These are phyloP conservation scores for Tricholoma hemisulphureum DNA, from an alignment of 768 basidiomycete genomes.

Conservation along the genomic window DNA sequence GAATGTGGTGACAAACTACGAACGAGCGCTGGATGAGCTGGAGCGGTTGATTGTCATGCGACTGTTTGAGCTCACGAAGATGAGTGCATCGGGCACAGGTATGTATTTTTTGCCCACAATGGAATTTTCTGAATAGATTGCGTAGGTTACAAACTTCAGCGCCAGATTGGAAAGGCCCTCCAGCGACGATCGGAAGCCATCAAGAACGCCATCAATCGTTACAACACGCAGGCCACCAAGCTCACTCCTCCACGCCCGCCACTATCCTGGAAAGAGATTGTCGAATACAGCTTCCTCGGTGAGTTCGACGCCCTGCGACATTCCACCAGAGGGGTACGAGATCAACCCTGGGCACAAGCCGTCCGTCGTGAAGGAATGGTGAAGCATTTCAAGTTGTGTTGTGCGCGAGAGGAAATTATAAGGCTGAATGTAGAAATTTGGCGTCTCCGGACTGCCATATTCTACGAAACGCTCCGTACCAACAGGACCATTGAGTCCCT, in stretches of 20 bases:
- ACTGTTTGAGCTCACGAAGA: too few species aligned
- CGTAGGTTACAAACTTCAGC: conserved; percentile 1
- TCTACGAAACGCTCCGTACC: background rate
- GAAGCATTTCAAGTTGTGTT: conserved; percentile 1
- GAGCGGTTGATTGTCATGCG: too few species aligned
- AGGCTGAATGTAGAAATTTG: conserved; percentile 10
- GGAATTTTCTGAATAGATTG: too few species aligned
- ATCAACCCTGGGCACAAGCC: conserved; percentile 6
- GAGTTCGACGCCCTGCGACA: conserved; percentile 12
- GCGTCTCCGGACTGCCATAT: conserved; percentile 2
- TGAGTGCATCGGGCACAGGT: too few species aligned
- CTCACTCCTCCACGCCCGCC: conserved; percentile 4
- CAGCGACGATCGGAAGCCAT: conserved; percentile 4
- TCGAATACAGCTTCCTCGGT: conserved; percentile 10
- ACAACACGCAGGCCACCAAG: background rate
- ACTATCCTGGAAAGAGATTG: too few species aligned
- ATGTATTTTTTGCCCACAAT: too few species aligned
- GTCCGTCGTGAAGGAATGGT: conserved; percentile 9
- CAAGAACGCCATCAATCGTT: background rate
- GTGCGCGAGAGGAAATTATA: conserved; percentile 6
- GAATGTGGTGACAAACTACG: too few species aligned
- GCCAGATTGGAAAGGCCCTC: too few species aligned
- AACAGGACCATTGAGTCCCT: background rate
- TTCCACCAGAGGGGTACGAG: background rate
- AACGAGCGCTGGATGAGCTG: too few species aligned